phyloP scores from a whole-genome alignment of 169 alveolate genomes.

The Perkinsus olseni region DNA sequence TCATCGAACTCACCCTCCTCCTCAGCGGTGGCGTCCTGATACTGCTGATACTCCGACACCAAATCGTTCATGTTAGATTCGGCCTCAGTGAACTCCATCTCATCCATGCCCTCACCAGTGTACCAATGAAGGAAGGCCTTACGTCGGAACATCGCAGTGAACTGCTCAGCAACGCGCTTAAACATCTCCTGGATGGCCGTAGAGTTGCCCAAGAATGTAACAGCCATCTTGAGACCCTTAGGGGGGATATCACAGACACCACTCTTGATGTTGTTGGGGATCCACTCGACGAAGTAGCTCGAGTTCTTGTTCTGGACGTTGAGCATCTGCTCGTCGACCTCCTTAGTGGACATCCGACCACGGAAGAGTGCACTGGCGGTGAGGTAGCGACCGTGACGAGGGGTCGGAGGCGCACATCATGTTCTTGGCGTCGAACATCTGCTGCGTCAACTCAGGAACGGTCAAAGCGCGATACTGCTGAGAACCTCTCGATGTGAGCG shows the following conservation, averaged over 20 bases:
- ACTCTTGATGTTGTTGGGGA: conserved; percentile 94
- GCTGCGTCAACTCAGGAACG: conserved; percentile 93
- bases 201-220: conserved; percentile 93
- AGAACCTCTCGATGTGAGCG: conserved; percentile 96
- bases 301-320: conserved; percentile 95
- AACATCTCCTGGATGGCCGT: conserved; percentile 96
- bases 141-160: conserved; percentile 95
- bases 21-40: conserved; percentile 83
- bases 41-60: conserved; percentile 95
- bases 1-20: conserved; percentile 53
- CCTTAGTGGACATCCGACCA: conserved; percentile 98
- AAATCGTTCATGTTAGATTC: conserved; percentile 94
- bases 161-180: conserved; percentile 93
- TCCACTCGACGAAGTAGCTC: conserved; percentile 97
- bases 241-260: conserved; percentile 98
- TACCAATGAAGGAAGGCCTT: conserved; percentile 97
- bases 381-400: conserved; percentile 96
- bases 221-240: conserved; percentile 95
- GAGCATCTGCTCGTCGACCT: conserved; percentile 98
- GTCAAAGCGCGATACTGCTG: conserved; percentile 98
- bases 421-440: conserved; percentile 98
- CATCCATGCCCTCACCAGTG: conserved; percentile 98
- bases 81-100: conserved; percentile 98
- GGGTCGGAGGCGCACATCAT: conserved; percentile 99
- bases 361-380: conserved; percentile 98